Evolutionary conservation across 106 monocot species (phyloP).

Genomic region (Dendrobium nobile): DNA sequence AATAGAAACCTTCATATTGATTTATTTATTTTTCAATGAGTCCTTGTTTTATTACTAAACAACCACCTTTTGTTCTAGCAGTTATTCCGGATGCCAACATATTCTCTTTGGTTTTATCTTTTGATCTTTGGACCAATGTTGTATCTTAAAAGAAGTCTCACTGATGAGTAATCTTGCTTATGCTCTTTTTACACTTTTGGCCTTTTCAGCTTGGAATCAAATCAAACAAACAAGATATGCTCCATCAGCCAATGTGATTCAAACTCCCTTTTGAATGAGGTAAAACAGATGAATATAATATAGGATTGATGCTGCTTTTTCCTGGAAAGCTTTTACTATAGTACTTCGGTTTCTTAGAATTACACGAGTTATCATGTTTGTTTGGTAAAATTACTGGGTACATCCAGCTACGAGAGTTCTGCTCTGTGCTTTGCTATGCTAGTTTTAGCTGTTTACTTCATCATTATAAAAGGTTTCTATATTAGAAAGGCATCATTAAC

Average conservation of each 20-base stretch:
- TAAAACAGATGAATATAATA: constrained; percentile 17
- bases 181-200: neutral
- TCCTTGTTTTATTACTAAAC: neutral
- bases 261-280: constrained; percentile 86
- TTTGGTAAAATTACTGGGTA: neutral
- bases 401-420: neutral
- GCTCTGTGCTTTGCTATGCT: neutral
- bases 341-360: neutral
- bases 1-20: neutral
- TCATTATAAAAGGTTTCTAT: neutral
- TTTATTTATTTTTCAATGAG: neutral
- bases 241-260: constrained; percentile 93
- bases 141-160: neutral
- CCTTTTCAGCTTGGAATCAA: constrained; percentile 58
- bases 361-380: neutral
- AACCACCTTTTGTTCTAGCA: neutral
- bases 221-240: constrained; percentile 83
- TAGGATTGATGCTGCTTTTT: neutral
- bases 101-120: neutral
- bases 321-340: neutral
- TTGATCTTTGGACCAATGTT: neutral
- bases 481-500: constrained; percentile 47
- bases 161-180: neutral
- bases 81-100: neutral
- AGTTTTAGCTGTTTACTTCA: neutral